Base-by-base conservation (phyloP, 148 eudicot genomes). In the Simmondsia chinensis region DNA sequence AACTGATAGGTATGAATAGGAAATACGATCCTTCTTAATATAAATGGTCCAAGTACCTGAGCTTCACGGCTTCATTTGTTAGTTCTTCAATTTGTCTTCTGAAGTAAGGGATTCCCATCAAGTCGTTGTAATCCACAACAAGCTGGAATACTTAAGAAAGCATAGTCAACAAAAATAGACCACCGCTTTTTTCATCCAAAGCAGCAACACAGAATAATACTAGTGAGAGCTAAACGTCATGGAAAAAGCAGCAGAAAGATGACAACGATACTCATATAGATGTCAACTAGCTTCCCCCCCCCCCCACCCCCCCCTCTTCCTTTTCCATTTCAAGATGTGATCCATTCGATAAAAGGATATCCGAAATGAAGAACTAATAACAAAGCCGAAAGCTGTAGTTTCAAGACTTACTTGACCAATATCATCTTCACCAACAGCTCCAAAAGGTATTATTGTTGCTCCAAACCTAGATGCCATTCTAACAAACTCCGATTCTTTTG, bases 391-490 rank as follows among this genome's bases (percentile, higher is more conserved):
- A 45, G 6, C 19, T 37, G 0, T 25, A 17, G 24, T 4, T 6
- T 32, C 21, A 38, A 7, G 21, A 63, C 75, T 70, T 72, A 80
- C 95, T 56, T 80, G 59, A 33, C 54, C 56, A 16, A 81, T 20
- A 50, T 80, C 95, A 68, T 86, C 91, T 71, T 82, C 87, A 21
- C 91, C 95, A n/a, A 86, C 87, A 52, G 42, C 72, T 14, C 95
- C 87, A 53, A 86, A 86, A 36, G 95, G 95, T 42, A 86, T 54
- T 33, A 86, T 78, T 64, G 56, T 81, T 18, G 95, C 95, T 61
- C 95, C 87, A 75, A 78, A 81, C 68, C 72, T 78, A 21, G 81
- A 79, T 29, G 91, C 91, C 87, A 82, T 86, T 62, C 87, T 63
- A 9, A 81, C 73, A 64, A 82, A 79, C 63, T 86, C 93, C 0